Evolutionary conservation across 345 rosid species (phyloP).

Genomic region (Eucalyptus coolabah): DNA sequence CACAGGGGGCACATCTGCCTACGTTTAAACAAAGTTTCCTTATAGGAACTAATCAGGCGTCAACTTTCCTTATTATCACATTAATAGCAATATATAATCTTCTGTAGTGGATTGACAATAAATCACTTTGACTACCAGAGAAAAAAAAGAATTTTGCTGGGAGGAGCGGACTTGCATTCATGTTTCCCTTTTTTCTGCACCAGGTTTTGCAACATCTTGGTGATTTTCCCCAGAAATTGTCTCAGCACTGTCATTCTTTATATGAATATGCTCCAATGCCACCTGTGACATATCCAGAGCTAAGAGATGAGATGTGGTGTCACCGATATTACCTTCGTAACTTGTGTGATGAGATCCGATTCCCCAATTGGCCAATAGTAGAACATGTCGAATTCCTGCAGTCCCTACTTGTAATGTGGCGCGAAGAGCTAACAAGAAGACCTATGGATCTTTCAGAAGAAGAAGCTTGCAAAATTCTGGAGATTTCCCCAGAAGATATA

Average conservation of each 20-base stretch:
- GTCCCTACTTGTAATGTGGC: constrained; percentile 97
- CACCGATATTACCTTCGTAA: constrained; percentile 94
- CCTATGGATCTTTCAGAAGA: constrained; percentile 99
- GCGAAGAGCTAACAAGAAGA: constrained; percentile 92
- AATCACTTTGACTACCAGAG: not conserved
- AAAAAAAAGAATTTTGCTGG: not conserved
- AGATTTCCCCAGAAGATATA: constrained; percentile 77
- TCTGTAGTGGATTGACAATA: not conserved
- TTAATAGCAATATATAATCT: not conserved
- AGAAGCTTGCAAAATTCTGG: constrained; percentile 93
- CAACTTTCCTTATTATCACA: not conserved
- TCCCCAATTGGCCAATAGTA: constrained; percentile 96
- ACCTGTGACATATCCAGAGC: constrained; percentile 96
- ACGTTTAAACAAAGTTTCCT: not conserved
- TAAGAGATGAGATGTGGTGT: constrained; percentile 99
- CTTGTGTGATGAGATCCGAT: constrained; percentile 86
- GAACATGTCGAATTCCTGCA: constrained; percentile 98
- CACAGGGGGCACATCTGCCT: not conserved
- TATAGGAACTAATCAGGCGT: not conserved
- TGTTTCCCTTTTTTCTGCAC: not conserved
- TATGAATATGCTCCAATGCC: constrained; percentile 99
- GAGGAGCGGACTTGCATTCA: not conserved
- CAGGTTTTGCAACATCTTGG: constrained; percentile 99
- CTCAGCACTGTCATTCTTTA: constrained; percentile 92
- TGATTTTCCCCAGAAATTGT: constrained; percentile 92